Conservation (phyloP, 331 rosid genomes). For the Pyrus hybrid region DNA sequence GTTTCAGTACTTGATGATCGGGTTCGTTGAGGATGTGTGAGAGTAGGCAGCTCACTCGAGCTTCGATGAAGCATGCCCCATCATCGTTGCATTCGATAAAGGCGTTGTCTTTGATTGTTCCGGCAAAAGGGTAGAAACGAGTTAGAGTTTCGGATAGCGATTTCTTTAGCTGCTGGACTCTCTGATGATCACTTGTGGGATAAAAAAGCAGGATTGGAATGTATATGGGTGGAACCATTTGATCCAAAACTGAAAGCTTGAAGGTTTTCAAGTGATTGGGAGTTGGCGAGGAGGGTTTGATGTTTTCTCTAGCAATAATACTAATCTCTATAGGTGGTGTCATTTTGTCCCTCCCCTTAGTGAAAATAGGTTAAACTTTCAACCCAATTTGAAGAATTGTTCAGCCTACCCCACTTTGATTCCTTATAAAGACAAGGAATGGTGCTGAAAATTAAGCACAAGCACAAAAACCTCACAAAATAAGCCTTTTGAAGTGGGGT, state of each 20-base stretch:
- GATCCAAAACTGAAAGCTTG: conserved; percentile 15
- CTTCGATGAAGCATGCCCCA: conserved; percentile 26
- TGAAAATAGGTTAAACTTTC: neutral
- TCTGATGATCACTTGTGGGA: neutral
- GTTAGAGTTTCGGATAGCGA: conserved; percentile 13
- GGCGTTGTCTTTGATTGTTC: conserved; percentile 13
- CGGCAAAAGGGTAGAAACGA: conserved; percentile 17
- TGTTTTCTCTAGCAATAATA: neutral
- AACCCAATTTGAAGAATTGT: neutral
- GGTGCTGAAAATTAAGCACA: neutral
- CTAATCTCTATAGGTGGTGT: neutral
- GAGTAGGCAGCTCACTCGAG: conserved; percentile 1
- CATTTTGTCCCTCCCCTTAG: neutral
- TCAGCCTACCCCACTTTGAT: neutral
- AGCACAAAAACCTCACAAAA: neutral
- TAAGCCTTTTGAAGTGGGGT: too few relatives aligned
- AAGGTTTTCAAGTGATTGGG: conserved; percentile 4
- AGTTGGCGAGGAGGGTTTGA: conserved; percentile 19
- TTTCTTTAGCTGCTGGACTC: conserved; percentile 6
- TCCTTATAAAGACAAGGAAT: neutral
- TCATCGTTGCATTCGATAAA: conserved; percentile 24
- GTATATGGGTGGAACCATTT: conserved; percentile 2
- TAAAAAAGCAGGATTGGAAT: conserved; percentile 12
- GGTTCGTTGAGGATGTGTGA: conserved; percentile 14
- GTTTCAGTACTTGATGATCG: neutral